Evolutionary conservation across 176 grass and related monocot genomes (phyloP).

Genomic region (Juncus effusus): DNA sequence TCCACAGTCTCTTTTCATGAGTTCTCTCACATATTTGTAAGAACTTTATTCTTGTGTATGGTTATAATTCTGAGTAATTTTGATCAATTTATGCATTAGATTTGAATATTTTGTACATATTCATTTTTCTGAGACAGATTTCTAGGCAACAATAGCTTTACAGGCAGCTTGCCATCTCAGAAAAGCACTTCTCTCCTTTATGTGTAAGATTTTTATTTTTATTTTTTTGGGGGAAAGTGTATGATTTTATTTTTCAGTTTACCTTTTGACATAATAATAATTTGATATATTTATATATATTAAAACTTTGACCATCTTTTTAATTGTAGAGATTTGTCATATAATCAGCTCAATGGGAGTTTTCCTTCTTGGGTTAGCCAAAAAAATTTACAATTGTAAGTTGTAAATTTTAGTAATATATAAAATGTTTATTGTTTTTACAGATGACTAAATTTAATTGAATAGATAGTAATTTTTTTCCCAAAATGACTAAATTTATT

Average conservation of each 20-base stretch:
- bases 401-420: conserved; percentile 21
- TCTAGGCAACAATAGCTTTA: conserved; percentile 79
- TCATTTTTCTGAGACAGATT: conserved; percentile 44
- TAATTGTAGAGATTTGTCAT: conserved; percentile 70
- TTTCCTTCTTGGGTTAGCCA: conserved; percentile 77
- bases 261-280: not conserved
- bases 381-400: conserved; percentile 62
- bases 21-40: conserved; percentile 47
- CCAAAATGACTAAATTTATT: not conserved
- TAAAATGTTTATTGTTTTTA: not conserved
- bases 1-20: conserved; percentile 49
- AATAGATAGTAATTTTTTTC: not conserved
- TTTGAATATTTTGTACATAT: not conserved
- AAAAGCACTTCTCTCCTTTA: conserved; percentile 37
- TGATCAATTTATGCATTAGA: not conserved
- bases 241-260: too few species aligned
- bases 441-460: not conserved
- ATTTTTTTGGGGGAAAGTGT: too few species aligned
- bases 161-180: conserved; percentile 55
- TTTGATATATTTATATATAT: not conserved
- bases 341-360: conserved; percentile 76
- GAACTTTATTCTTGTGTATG: conserved; percentile 12
- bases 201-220: conserved; percentile 41
- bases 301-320: not conserved
- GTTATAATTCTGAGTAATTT: not conserved